Evolutionary conservation across 371 early-diverging fungal species (phyloP).

Genomic region (Chytridium lagenaria): DNA sequence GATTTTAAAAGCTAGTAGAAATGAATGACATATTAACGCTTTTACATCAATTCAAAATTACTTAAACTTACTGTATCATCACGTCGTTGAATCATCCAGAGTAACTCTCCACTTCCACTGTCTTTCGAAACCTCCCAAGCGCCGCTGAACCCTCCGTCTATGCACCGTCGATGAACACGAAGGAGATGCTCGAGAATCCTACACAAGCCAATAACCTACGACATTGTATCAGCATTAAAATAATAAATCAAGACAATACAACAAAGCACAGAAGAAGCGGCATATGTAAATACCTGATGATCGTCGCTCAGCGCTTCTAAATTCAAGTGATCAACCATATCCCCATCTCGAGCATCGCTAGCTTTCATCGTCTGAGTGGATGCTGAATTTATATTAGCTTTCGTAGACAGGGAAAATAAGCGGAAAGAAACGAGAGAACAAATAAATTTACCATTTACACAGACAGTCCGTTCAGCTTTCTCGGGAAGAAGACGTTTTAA

Average conservation of each 20-base stretch:
- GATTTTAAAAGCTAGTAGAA: slow-evolving; percentile 8
- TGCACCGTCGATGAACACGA: neutral
- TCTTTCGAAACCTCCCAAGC: neutral
- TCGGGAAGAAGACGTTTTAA: neutral
- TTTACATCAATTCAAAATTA: neutral
- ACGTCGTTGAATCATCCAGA: neutral
- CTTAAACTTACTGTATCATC: neutral
- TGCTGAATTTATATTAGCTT: neutral
- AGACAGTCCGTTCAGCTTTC: neutral
- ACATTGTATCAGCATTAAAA: too few species aligned
- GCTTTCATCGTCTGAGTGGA: neutral
- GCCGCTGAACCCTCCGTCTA: neutral
- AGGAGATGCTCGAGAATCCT: neutral
- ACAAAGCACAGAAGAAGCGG: neutral
- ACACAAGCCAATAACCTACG: neutral
- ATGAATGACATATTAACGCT: neutral
- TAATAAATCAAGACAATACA: neutral
- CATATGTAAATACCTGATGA: too few species aligned
- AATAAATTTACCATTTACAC: neutral
- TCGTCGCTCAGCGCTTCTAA: neutral
- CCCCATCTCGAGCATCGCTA: neutral
- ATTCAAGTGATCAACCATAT: neutral
- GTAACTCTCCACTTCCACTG: neutral
- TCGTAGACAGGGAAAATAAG: neutral
- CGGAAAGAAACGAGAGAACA: neutral